Conservation (phyloP, 306 rosid species). For the Rubus parviflorus region DNA sequence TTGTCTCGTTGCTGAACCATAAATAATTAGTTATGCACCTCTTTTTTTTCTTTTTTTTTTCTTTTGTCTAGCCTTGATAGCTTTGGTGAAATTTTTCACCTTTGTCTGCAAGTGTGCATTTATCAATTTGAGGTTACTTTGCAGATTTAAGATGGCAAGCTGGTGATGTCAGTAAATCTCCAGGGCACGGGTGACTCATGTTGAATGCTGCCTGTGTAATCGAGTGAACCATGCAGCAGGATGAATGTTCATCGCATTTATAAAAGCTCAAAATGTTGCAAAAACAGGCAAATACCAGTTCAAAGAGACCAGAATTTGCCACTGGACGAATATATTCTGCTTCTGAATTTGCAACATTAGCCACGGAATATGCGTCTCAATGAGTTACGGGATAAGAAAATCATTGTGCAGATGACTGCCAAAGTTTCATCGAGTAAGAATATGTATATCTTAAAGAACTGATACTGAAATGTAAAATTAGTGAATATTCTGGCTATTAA, state of each 20-base stretch:
- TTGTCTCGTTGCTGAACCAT: not conserved
- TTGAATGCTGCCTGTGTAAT: not conserved
- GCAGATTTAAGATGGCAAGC: constrained; percentile 28
- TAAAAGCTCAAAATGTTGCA: not conserved
- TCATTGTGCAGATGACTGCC: not conserved
- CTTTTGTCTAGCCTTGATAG: not conserved
- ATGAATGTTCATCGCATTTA: not conserved
- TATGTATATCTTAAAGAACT: not conserved
- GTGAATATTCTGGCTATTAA: not conserved
- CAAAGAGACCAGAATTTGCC: not conserved
- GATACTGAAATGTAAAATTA: not conserved
- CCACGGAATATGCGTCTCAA: not conserved
- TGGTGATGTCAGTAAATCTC: constrained; percentile 10
- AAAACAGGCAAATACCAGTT: not conserved
- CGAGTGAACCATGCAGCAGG: not conserved
- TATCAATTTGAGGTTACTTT: not conserved
- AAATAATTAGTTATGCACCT: not conserved
- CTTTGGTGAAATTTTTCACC: not conserved
- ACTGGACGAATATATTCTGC: not conserved
- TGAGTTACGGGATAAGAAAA: not conserved
- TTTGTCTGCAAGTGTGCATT: not conserved
- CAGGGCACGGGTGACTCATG: constrained; percentile 7
- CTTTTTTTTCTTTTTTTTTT: not conserved
- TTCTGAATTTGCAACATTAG: not conserved
- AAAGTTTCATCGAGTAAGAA: not conserved